These are phyloP conservation scores for Erysimum cheiri DNA, from an alignment of 441 rosid species.

Conservation along the genomic window DNA sequence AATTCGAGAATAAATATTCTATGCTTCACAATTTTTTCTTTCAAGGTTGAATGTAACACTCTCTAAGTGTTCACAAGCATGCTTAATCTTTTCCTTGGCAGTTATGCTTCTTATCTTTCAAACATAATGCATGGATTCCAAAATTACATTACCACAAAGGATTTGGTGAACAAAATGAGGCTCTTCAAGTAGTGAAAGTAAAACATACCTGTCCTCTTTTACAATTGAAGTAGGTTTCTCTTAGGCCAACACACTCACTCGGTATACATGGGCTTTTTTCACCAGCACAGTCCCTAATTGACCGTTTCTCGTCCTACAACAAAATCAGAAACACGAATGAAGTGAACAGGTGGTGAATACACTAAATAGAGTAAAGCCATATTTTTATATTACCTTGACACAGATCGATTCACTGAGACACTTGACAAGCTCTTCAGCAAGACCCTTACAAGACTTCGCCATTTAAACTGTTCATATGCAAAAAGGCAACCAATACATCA, in stretches of 20 bases:
- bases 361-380: neutral
- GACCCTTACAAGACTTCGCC: conserved; percentile 95
- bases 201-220: conserved; percentile 84
- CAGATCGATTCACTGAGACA: conserved; percentile 90
- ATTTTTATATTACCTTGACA: conserved; percentile 53
- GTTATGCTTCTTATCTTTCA: neutral
- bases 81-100: conserved; percentile 17
- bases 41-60: conserved; percentile 11
- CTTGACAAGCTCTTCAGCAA: conserved; percentile 90
- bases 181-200: conserved; percentile 15
- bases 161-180: neutral
- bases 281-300: conserved; percentile 81
- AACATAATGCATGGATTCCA: neutral
- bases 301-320: conserved; percentile 68
- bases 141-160: neutral
- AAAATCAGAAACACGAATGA: neutral
- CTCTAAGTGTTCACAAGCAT: conserved; percentile 11
- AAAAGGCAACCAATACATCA: conserved; percentile 5
- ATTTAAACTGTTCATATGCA: conserved; percentile 42
- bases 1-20: conserved; percentile 8
- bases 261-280: conserved; percentile 79
- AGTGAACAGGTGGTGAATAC: conserved; percentile 5
- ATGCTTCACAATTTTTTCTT: neutral
- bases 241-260: conserved; percentile 83
- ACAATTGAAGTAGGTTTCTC: conserved; percentile 92